Conservation (phyloP, 2,329 filamentous ascomycete genomes). For the Apiospora koreana region DNA sequence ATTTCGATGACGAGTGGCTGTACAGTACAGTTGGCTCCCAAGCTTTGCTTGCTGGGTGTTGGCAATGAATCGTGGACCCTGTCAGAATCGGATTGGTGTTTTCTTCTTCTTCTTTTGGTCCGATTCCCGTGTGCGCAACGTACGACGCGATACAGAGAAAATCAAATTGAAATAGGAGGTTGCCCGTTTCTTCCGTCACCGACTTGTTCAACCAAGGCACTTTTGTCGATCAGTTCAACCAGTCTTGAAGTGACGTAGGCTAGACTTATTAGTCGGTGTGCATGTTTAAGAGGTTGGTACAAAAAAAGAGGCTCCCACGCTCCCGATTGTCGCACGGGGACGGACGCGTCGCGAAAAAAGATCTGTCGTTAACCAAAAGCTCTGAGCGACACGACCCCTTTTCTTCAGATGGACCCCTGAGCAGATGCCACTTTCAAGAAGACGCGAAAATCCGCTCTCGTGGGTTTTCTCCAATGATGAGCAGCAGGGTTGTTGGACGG, state of each 20-base stretch:
- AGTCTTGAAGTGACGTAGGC: background rate
- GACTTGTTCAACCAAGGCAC: background rate
- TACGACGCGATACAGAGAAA: background rate
- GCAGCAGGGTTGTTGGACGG: background rate
- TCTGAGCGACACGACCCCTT: background rate
- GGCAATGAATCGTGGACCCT: slow-evolving; percentile 1
- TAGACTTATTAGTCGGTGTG: background rate
- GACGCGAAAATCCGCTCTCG: background rate
- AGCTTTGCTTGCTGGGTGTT: background rate
- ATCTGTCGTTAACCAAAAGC: background rate
- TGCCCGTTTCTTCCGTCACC: background rate
- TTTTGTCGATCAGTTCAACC: background rate
- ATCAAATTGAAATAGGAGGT: background rate
- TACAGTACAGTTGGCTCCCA: background rate
- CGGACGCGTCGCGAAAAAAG: background rate
- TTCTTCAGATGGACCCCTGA: background rate
- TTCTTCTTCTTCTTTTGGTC: background rate
- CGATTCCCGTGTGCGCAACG: background rate
- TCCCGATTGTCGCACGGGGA: background rate
- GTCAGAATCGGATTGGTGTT: background rate
- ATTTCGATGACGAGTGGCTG: background rate
- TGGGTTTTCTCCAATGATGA: background rate
- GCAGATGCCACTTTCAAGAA: background rate
- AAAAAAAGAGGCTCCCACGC: background rate
- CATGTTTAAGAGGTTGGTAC: slow-evolving; percentile 1